These are phyloP conservation scores for Ophiognomonia clavigignenti-juglandacearum DNA, from an alignment of 2,329 filamentous ascomycete species.

Conservation along the genomic window DNA sequence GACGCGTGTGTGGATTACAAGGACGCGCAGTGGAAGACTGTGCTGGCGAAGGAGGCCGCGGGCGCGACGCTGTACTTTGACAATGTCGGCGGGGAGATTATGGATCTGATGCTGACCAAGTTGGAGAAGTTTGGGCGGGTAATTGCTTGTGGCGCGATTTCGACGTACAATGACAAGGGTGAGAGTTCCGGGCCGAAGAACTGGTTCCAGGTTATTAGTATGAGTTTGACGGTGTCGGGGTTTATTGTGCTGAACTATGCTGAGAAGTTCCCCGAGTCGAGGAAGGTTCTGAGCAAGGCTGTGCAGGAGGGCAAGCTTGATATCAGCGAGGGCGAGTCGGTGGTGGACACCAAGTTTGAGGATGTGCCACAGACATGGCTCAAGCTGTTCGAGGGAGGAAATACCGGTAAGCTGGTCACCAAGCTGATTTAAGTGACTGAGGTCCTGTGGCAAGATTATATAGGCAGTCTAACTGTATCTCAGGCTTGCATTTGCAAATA, in stretches of 20 bases:
- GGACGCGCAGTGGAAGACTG: conserved; percentile 36
- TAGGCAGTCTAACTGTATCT: too few relatives aligned
- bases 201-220: conserved; percentile 38
- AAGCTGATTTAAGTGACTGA: conserved; percentile 15
- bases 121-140: conserved; percentile 35
- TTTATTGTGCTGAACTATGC: conserved; percentile 38
- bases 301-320: conserved; percentile 21
- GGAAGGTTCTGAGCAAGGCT: conserved; percentile 22
- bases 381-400: conserved; percentile 22
- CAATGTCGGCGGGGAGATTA: conserved; percentile 43
- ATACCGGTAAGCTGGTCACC: conserved; percentile 25
- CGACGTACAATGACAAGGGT: conserved; percentile 32
- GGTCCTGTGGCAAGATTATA: too few relatives aligned
- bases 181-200: conserved; percentile 30
- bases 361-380: conserved; percentile 25
- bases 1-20: conserved; percentile 54
- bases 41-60: conserved; percentile 38
- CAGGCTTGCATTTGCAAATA: too few relatives aligned
- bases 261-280: conserved; percentile 21
- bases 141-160: conserved; percentile 37
- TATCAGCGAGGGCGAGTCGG: conserved; percentile 17
- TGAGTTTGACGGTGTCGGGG: conserved; percentile 35
- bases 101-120: conserved; percentile 39
- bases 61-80: conserved; percentile 47
- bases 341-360: conserved; percentile 24